Percentiles rank a stretch among this genome's conserved stretches.
Conservation (phyloP, 805 yeast species). For the Teunomyces pallodes region DNA sequence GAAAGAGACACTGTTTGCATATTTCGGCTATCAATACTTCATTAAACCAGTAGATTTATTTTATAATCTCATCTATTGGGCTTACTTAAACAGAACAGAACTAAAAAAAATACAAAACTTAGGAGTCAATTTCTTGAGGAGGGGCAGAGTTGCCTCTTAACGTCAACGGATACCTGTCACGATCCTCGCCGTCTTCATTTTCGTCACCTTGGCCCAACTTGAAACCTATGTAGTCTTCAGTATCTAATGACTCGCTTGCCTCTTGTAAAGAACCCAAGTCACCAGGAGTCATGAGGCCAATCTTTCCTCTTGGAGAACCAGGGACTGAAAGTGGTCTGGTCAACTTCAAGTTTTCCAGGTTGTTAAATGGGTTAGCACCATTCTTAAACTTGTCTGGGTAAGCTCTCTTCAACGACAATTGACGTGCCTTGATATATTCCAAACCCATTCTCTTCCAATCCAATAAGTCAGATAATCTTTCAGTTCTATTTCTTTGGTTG, state of each 20-base stretch:
- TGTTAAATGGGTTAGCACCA: conserved; percentile 46
- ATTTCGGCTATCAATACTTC: too few relatives aligned
- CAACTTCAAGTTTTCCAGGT: conserved; percentile 58
- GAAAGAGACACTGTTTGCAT: too few relatives aligned
- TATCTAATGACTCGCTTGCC: conserved; percentile 63
- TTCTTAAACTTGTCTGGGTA: conserved; percentile 79
- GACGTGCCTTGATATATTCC: conserved; percentile 93
- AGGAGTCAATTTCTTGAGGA: conserved; percentile 21
- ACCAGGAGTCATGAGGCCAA: conserved; percentile 92
- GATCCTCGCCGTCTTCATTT: conserved; percentile 42
- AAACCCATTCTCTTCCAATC: conserved; percentile 99
- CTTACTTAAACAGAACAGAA: conserved; percentile 1
- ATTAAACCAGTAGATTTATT: too few relatives aligned
- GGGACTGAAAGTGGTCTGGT: conserved; percentile 95
- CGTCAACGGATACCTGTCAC: conserved; percentile 43
- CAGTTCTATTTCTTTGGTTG: conserved; percentile 96
- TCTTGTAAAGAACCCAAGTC: conserved; percentile 96
- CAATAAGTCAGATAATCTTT: conserved; percentile 83
- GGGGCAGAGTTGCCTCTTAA: conserved; percentile 50
- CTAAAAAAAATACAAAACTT: neutral
- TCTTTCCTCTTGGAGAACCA: conserved; percentile 82
- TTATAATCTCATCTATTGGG: neutral
- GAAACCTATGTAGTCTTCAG: conserved; percentile 75
- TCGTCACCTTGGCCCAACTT: conserved; percentile 43
- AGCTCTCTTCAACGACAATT: conserved; percentile 86